A percentile compares a stretch with the other conserved stretches of the same genome.
Conservation (phyloP, 1,284 basidiomycete genomes). For the Melampsora abietis-canadensis region DNA sequence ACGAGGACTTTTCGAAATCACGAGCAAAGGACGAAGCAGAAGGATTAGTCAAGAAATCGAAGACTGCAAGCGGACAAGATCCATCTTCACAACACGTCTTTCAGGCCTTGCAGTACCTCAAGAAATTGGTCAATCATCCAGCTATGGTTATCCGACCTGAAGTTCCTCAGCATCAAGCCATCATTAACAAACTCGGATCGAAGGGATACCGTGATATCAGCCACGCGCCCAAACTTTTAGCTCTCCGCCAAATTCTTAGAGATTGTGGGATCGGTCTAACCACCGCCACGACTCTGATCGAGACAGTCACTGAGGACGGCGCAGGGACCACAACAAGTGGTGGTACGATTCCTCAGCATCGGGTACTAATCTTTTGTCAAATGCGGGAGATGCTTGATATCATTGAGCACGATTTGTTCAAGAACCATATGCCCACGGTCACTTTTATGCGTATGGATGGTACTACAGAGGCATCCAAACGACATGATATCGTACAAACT, state of each 20-base stretch:
- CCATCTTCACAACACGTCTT: constrained; percentile 78
- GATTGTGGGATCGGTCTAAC: constrained; percentile 88
- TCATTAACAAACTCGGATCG: constrained; percentile 61
- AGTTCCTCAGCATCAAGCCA: constrained; percentile 62
- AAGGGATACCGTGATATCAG: constrained; percentile 69
- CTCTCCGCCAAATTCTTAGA: constrained; percentile 84
- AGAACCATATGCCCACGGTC: constrained; percentile 83
- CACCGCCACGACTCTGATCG: constrained; percentile 60
- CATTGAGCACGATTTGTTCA: constrained; percentile 91
- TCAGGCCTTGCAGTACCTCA: constrained; percentile 91
- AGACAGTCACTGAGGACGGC: constrained; percentile 59
- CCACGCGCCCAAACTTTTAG: constrained; percentile 90
- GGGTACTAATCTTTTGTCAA: constrained; percentile 97
- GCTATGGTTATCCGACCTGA: constrained; percentile 75
- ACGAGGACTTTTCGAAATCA: constrained; percentile 86
- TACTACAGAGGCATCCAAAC: constrained; percentile 78
- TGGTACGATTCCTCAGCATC: constrained; percentile 77
- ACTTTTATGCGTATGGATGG: constrained; percentile 98
- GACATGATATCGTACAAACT: constrained; percentile 92
- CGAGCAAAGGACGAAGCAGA: constrained; percentile 54
- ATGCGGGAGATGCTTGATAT: constrained; percentile 99
- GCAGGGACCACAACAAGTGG: constrained; percentile 49
- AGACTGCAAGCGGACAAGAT: constrained; percentile 53
- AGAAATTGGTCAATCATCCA: constrained; percentile 97
- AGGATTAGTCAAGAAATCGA: constrained; percentile 43